Evolutionary conservation across 2,329 filamentous ascomycete genomes (phyloP).

Genomic region (Aspergillus melleus): DNA sequence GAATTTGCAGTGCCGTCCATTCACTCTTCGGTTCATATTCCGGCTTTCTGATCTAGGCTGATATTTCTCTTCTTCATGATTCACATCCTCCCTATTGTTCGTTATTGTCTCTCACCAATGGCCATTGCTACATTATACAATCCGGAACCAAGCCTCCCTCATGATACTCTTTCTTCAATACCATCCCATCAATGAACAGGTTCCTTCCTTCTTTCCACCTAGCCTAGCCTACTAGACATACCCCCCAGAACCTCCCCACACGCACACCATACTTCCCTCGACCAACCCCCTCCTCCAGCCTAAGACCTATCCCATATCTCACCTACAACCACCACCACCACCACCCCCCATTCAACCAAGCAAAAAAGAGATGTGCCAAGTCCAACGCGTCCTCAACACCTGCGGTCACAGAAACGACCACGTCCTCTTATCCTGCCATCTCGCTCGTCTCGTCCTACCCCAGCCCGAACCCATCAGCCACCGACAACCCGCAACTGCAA

Average conservation of each 20-base stretch:
- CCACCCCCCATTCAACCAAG: neutral
- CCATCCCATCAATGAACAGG: no score
- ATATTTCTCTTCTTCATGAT: neutral
- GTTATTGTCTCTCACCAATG: neutral
- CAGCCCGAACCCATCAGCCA: neutral
- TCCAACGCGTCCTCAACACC: constrained; percentile 22
- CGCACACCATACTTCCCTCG: no score
- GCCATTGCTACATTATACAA: neutral
- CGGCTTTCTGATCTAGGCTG: neutral
- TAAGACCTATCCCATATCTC: no score
- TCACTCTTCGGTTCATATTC: neutral
- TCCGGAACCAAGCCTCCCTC: neutral
- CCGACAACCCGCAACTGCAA: no score
- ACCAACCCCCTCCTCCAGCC: no score
- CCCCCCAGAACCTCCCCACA: no score
- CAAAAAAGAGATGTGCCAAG: constrained; percentile 18
- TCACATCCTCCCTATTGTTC: neutral
- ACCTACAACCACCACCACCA: neutral
- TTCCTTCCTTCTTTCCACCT: no score
- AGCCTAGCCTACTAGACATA: no score
- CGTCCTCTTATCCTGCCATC: constrained; percentile 17
- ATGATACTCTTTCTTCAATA: neutral
- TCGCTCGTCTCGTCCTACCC: constrained; percentile 8
- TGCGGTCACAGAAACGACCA: constrained; percentile 27
- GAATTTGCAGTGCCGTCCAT: neutral